These are phyloP conservation scores for Candida vaughaniae DNA, from an alignment of 805 yeast species.

Conservation along the genomic window DNA sequence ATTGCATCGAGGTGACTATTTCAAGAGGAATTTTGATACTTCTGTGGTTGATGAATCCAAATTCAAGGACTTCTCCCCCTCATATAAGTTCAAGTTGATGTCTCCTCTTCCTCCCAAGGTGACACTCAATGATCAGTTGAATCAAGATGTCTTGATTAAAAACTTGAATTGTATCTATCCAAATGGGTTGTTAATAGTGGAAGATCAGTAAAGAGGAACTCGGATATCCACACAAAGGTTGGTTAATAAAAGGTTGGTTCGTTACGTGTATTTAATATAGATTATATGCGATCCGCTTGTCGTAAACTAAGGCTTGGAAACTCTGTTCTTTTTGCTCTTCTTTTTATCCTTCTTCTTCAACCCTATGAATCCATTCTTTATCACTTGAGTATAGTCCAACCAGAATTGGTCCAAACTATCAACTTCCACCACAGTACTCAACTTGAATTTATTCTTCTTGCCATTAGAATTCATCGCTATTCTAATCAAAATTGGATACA, in stretches of 20 bases:
- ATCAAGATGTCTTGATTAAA: constrained; percentile 45
- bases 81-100: constrained; percentile 29
- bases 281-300: no score
- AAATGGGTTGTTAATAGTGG: constrained; percentile 59
- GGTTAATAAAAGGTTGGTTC: no score
- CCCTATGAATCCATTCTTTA: constrained; percentile 73
- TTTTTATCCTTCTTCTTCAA: constrained; percentile 81
- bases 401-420: constrained; percentile 69
- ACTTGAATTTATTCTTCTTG: constrained; percentile 53
- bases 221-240: neutral
- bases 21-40: constrained; percentile 20
- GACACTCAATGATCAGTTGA: constrained; percentile 22
- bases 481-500: constrained; percentile 67
- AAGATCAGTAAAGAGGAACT: constrained; percentile 22
- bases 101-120: constrained; percentile 41
- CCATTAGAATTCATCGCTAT: constrained; percentile 52
- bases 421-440: constrained; percentile 70
- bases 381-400: constrained; percentile 65
- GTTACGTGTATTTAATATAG: no score
- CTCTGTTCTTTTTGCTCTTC: constrained; percentile 53
- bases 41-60: constrained; percentile 22
- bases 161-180: constrained; percentile 57
- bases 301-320: constrained; percentile 1
- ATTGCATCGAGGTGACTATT: constrained; percentile 40
- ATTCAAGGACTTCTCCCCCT: constrained; percentile 23